Base-by-base conservation (phyloP, 73 alveolate species). In the Tetrahymena malaccensis region DNA sequence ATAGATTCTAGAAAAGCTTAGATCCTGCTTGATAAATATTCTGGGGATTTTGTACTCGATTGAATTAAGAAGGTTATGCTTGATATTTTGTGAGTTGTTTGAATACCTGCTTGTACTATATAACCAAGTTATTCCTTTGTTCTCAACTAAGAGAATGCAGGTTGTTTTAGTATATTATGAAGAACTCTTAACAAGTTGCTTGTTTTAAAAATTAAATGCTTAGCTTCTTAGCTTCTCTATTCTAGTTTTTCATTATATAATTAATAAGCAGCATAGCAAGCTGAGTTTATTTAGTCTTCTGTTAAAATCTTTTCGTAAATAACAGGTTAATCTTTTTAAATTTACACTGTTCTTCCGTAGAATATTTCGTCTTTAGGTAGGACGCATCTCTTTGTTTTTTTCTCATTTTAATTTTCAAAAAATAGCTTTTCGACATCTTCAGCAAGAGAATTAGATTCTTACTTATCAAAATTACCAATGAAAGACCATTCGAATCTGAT, bases 51-150 rank as follows among this genome's bases (percentile, higher is more conserved):
- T 2, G 95, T 55, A n/a, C 94, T 89, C 34, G 97, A 95, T 10
- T 85, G 44, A 38, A 95, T 85, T 31, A 89, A 56, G 50, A 95
- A 89, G 38, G 84, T 12, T 34, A 95, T 35, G 34, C 94, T 33
- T 85, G 34, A 21, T 27, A 89, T 84, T 85, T 94, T 94, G 70
- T 94, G 93, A 85, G 55, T 44, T 43, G 70, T 27, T 31, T 43
- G 38, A 55, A 55, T 95, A 22, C 22, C 85, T 17, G 95, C 84
- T 85, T 95, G 89, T 1, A 89, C 97, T 4, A 95, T 93, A 95
- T 95, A 95, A 21, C 97, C 97, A n/a, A 95, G 85, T 38, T 95
- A 95, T 37, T 95, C 97, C 55, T 95, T 95, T 43, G 96, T 95
- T 43, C 96, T 84, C 17, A 95, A 38, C 17, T 95, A 35, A 89